Evolutionary conservation across 2,329 filamentous ascomycete species (phyloP).

Genomic region (Xylogone sp.): DNA sequence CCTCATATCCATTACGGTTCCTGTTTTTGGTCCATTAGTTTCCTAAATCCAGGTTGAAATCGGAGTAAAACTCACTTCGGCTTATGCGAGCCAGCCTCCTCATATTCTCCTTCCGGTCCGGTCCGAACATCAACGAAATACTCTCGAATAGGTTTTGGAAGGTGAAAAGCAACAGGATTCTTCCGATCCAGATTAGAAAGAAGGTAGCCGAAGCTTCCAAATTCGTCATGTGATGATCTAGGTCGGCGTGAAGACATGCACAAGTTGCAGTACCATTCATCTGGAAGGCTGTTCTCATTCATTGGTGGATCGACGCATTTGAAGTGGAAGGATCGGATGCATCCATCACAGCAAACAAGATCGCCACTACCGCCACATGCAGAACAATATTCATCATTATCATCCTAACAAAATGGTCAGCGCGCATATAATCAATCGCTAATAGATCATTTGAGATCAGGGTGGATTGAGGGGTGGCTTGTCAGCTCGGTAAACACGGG

Average conservation of each 20-base stretch:
- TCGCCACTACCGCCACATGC: constrained; percentile 81
- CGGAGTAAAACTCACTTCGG: constrained; percentile 51
- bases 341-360: constrained; percentile 91
- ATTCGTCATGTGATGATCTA: constrained; percentile 32
- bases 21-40: constrained; percentile 27
- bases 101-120: constrained; percentile 74
- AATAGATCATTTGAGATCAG: constrained; percentile 13
- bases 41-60: background rate
- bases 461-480: constrained; percentile 20
- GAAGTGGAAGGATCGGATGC: constrained; percentile 86
- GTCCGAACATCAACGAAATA: constrained; percentile 78
- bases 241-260: constrained; percentile 51
- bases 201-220: constrained; percentile 58
- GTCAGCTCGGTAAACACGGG: constrained; percentile 25
- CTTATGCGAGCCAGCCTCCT: constrained; percentile 55
- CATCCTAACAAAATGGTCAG: constrained; percentile 42
- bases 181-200: constrained; percentile 62
- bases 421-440: constrained; percentile 2
- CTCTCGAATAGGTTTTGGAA: constrained; percentile 68
- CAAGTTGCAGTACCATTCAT: constrained; percentile 80
- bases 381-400: constrained; percentile 89
- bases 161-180: constrained; percentile 68
- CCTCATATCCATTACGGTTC: constrained; percentile 49
- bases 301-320: constrained; percentile 81
- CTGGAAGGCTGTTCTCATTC: constrained; percentile 52